Conservation (phyloP, 257 asterid genomes). For the Henckelia pumila region DNA sequence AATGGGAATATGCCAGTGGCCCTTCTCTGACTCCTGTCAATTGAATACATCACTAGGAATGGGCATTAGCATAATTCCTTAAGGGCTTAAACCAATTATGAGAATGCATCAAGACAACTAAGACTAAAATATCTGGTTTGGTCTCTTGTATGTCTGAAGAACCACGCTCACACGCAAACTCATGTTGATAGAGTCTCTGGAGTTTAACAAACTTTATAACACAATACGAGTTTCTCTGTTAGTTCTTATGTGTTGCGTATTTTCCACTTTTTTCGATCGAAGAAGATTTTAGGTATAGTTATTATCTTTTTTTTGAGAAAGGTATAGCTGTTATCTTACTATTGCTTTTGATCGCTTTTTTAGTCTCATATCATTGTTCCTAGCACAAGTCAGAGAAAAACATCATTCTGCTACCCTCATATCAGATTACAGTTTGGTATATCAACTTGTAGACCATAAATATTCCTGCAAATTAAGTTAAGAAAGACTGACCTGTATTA, state of each 20-base stretch:
- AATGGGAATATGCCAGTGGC: conserved; percentile 87
- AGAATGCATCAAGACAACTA: conserved; percentile 18
- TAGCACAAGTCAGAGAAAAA: not conserved
- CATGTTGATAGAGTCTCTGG: not conserved
- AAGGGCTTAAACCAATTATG: conserved; percentile 1
- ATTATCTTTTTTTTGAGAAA: too few relatives aligned
- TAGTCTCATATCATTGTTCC: not conserved
- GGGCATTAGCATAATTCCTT: too few relatives aligned
- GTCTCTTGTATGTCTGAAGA: not conserved
- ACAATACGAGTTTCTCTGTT: not conserved
- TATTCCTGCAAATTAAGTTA: not conserved
- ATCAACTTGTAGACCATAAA: conserved; percentile 1
- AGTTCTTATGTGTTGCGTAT: too few relatives aligned
- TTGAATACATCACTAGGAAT: not conserved
- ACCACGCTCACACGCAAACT: not conserved
- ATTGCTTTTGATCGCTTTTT: not conserved
- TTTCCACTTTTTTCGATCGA: not conserved
- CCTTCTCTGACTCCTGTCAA: conserved; percentile 71
- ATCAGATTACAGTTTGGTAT: not conserved
- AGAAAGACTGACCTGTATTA: conserved; percentile 62
- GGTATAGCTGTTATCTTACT: not conserved
- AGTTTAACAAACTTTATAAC: too few relatives aligned
- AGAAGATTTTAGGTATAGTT: not conserved
- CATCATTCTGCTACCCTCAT: conserved; percentile 11
- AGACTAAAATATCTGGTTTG: not conserved